These are phyloP conservation scores for Lactifluus volemus DNA, from an alignment of 768 basidiomycete genomes.

Conservation along the genomic window DNA sequence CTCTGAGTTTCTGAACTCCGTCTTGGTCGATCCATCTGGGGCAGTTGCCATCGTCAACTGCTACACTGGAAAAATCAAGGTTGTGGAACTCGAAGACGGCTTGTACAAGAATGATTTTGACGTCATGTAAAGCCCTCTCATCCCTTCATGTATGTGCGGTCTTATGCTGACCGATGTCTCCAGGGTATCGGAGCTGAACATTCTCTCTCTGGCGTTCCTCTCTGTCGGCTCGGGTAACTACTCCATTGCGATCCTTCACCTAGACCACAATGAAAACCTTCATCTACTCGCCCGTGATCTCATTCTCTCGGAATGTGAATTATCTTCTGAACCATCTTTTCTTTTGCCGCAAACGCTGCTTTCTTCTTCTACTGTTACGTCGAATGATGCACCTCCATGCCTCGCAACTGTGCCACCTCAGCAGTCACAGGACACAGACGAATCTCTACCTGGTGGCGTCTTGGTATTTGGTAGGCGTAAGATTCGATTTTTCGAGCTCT, in stretches of 20 bases:
- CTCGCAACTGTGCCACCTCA: conserved; percentile 31
- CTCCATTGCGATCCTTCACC: conserved; percentile 56
- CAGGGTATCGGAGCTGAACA: conserved; percentile 58
- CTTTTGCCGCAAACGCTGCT: conserved; percentile 46
- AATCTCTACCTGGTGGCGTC: conserved; percentile 51
- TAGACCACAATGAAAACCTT: conserved; percentile 53
- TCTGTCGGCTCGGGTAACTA: conserved; percentile 35
- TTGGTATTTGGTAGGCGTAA: conserved; percentile 61
- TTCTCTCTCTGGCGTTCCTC: conserved; percentile 61
- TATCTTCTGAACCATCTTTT: conserved; percentile 39
- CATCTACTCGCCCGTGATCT: conserved; percentile 57
- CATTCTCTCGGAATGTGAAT: conserved; percentile 38
- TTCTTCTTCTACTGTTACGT: conserved; percentile 36
- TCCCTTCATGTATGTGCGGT: neutral
- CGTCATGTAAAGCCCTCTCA: conserved; percentile 41
- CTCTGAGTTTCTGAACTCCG: conserved; percentile 64
- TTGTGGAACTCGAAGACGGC: conserved; percentile 50
- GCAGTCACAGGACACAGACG: conserved; percentile 24
- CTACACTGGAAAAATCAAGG: conserved; percentile 62
- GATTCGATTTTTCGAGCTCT: conserved; percentile 53
- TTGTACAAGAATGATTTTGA: conserved; percentile 50
- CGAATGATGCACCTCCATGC: conserved; percentile 20
- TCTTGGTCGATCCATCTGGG: conserved; percentile 59
- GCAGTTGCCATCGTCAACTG: conserved; percentile 52
- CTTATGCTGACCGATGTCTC: neutral